A percentile compares a stretch with the other conserved stretches of the same genome.
phyloP scores from a whole-genome alignment of 352 stramenopile species.

The Phytophthora podocarpi region DNA sequence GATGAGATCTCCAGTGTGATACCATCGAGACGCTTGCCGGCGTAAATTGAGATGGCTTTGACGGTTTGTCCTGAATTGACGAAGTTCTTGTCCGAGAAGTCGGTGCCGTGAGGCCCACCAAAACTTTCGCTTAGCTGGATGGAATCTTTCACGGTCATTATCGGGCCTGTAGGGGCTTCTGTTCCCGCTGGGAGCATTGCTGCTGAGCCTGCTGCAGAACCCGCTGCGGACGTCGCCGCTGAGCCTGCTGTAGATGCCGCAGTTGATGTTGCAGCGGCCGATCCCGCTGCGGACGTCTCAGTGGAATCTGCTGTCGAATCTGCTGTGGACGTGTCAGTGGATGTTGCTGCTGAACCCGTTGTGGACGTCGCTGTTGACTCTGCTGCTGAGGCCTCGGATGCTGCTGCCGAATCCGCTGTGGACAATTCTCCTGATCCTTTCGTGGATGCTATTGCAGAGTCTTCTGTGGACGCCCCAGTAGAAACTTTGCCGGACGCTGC shows the following conservation, averaged over 20 bases:
- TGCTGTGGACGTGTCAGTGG: background rate
- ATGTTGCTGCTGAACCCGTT: background rate
- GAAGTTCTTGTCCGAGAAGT: constrained; percentile 35
- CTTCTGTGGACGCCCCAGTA: background rate
- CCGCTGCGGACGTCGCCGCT: background rate
- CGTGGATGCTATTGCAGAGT: background rate
- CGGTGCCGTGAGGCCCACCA: constrained; percentile 23
- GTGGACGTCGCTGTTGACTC: background rate
- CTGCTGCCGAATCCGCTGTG: background rate
- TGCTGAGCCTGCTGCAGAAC: background rate
- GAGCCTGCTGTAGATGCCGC: background rate
- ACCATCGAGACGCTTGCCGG: constrained; percentile 24
- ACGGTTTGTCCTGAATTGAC: constrained; percentile 33
- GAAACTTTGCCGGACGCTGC: background rate
- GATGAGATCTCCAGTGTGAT: constrained; percentile 21
- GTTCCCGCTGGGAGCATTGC: constrained; percentile 3
- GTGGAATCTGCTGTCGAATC: background rate
- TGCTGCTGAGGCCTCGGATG: background rate
- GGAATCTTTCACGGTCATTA: constrained; percentile 27
- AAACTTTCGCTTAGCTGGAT: constrained; percentile 26
- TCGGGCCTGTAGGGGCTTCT: constrained; percentile 1
- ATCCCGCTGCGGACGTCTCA: too few species aligned
- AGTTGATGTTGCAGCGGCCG: background rate
- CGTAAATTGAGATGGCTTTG: constrained; percentile 23
- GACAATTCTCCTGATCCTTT: too few species aligned